A percentile compares a stretch with the other conserved stretches of the same genome.
Evolutionary conservation across 495 filamentous ascomycete species (phyloP).

Genomic region (Chaetomidium leptoderma): DNA sequence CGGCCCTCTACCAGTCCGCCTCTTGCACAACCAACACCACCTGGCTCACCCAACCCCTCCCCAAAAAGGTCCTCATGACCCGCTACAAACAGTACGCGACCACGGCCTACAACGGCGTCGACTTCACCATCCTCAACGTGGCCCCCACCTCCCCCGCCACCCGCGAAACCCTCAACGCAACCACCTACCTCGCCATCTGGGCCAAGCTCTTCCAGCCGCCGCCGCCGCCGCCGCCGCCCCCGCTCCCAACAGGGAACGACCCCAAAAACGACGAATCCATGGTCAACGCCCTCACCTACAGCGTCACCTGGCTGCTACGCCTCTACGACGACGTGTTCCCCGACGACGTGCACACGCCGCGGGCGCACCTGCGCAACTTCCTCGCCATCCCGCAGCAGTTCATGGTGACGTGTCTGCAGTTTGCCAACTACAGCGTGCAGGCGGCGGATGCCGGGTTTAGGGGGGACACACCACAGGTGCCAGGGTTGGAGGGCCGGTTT

Average conservation of each 20-base stretch:
- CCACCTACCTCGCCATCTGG: slow-evolving; percentile 1
- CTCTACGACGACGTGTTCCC: slow-evolving; percentile 15
- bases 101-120: slow-evolving; percentile 4
- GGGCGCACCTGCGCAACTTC: slow-evolving; percentile 11
- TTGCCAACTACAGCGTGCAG: slow-evolving; percentile 15
- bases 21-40: background rate
- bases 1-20: background rate
- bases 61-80: slow-evolving; percentile 9
- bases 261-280: background rate
- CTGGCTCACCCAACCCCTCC: background rate
- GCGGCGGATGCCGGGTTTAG: too few species aligned
- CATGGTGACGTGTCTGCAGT: slow-evolving; percentile 6
- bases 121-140: slow-evolving; percentile 9
- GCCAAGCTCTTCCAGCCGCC: background rate
- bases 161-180: background rate
- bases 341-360: slow-evolving; percentile 7
- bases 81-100: slow-evolving; percentile 15
- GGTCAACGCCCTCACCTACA: background rate
- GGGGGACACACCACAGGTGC: too few species aligned
- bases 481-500: background rate
- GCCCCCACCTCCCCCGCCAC: background rate
- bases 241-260: background rate
- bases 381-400: slow-evolving; percentile 15
- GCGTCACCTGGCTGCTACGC: background rate
- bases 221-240: background rate